Evolutionary conservation across 75 land plant genomes (phyloP).

Genomic region (Larix kaempferi): DNA sequence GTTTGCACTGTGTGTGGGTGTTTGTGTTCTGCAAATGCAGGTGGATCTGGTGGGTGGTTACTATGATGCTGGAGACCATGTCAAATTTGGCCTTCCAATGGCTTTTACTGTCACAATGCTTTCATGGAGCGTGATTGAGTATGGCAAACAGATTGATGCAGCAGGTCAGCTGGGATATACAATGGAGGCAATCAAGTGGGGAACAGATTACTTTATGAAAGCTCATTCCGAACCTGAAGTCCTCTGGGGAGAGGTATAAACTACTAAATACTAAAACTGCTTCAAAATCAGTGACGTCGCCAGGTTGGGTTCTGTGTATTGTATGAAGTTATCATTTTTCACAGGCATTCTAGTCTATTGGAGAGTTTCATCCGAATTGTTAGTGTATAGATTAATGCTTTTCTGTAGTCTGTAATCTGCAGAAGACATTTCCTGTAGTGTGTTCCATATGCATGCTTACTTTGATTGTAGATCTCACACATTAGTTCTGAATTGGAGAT

Average conservation of each 20-base stretch:
- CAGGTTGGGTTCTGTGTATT: background rate
- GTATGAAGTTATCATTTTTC: background rate
- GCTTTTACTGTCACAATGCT: conserved; percentile 93
- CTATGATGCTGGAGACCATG: conserved; percentile 95
- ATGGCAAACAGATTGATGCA: conserved; percentile 37
- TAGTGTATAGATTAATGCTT: background rate
- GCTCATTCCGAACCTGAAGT: conserved; percentile 78
- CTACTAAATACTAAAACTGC: background rate
- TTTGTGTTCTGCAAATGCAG: conserved; percentile 24
- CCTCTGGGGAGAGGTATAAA: conserved; percentile 74
- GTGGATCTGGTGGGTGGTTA: conserved; percentile 95
- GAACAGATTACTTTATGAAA: conserved; percentile 91
- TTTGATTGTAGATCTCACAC: background rate
- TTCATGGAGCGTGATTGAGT: conserved; percentile 85
- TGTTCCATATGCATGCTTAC: background rate
- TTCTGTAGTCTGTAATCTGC: background rate
- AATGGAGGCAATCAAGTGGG: conserved; percentile 86
- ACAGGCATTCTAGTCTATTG: background rate
- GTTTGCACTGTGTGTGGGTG: too few relatives aligned
- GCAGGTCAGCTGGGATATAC: conserved; percentile 67
- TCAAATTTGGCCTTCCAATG: conserved; percentile 89
- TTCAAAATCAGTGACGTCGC: background rate
- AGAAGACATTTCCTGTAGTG: background rate
- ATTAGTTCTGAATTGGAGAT: background rate
- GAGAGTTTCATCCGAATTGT: background rate